Conservation (phyloP, 768 basidiomycete genomes). For the Lentinula detonsa region DNA sequence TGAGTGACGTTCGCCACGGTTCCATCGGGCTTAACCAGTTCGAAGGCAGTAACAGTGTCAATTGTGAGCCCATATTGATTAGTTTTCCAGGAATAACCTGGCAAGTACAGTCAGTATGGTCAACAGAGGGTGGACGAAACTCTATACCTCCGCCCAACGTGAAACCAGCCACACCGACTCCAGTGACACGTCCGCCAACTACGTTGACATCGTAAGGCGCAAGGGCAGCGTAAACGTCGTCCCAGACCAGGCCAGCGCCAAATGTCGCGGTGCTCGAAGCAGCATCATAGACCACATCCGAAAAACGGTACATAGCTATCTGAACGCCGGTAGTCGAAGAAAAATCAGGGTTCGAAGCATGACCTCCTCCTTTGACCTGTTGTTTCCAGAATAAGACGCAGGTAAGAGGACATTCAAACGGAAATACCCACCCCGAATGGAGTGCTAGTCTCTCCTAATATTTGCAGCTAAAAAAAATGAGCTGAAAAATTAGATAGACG, state of each 20-base stretch:
- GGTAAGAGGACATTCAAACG: neutral
- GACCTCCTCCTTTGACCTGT: constrained; percentile 62
- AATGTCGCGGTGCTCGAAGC: constrained; percentile 31
- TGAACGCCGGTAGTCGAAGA: constrained; percentile 58
- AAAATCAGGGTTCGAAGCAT: constrained; percentile 47
- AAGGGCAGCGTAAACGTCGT: constrained; percentile 47
- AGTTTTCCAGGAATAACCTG: constrained; percentile 40
- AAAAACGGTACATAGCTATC: constrained; percentile 48
- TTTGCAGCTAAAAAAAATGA: neutral
- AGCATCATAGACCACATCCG: constrained; percentile 34
- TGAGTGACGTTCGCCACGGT: constrained; percentile 25
- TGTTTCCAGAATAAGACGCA: neutral
- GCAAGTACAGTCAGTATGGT: neutral
- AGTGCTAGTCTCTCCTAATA: neutral
- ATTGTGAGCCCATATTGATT: constrained; percentile 36
- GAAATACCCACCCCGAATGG: constrained; percentile 13
- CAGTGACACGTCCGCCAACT: constrained; percentile 36
- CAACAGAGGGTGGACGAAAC: neutral
- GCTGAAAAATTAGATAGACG: neutral
- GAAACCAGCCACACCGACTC: constrained; percentile 36
- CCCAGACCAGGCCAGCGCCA: constrained; percentile 54
- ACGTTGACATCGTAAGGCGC: constrained; percentile 30
- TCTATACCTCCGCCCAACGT: constrained; percentile 34
- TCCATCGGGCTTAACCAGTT: constrained; percentile 38
- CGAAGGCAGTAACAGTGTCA: constrained; percentile 29